phyloP scores from a whole-genome alignment of 2,329 filamentous ascomycete species.

The Fusarium praegraminearum region DNA sequence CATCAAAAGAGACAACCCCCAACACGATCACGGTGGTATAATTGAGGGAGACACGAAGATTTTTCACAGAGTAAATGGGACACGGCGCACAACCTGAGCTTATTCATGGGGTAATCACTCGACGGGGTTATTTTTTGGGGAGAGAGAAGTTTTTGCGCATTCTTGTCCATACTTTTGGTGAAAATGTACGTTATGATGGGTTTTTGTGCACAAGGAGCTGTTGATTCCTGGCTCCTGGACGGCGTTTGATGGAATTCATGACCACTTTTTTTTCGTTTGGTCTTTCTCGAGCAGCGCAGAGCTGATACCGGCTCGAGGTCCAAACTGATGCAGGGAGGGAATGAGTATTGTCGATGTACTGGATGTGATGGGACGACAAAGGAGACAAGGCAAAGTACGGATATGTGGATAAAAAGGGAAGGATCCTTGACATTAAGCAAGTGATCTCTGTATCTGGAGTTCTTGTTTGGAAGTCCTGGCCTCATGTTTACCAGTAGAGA shows the following conservation, averaged over 20 bases:
- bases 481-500: slow-evolving; percentile 19
- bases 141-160: slow-evolving; percentile 39
- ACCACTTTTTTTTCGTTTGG: slow-evolving; percentile 29
- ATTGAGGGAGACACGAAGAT: slow-evolving; percentile 39
- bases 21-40: slow-evolving; percentile 47
- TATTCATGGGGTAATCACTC: slow-evolving; percentile 37
- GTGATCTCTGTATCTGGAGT: slow-evolving; percentile 41
- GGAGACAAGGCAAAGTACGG: slow-evolving; percentile 21
- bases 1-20: slow-evolving; percentile 44
- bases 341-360: slow-evolving; percentile 35
- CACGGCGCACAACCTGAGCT: slow-evolving; percentile 39
- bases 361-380: slow-evolving; percentile 27
- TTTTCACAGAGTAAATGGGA: slow-evolving; percentile 41
- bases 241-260: slow-evolving; percentile 45
- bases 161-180: slow-evolving; percentile 48
- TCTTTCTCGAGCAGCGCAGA: slow-evolving; percentile 39
- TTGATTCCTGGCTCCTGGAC: slow-evolving; percentile 9
- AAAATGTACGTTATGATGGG: slow-evolving; percentile 45
- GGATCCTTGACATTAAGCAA: slow-evolving; percentile 32
- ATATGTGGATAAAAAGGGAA: slow-evolving; percentile 39
- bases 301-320: slow-evolving; percentile 39
- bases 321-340: slow-evolving; percentile 30
- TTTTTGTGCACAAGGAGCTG: slow-evolving; percentile 30
- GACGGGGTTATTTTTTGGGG: slow-evolving; percentile 27
- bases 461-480: slow-evolving; percentile 31